phyloP scores from a whole-genome alignment of 257 asterid species.

The Echium plantagineum region DNA sequence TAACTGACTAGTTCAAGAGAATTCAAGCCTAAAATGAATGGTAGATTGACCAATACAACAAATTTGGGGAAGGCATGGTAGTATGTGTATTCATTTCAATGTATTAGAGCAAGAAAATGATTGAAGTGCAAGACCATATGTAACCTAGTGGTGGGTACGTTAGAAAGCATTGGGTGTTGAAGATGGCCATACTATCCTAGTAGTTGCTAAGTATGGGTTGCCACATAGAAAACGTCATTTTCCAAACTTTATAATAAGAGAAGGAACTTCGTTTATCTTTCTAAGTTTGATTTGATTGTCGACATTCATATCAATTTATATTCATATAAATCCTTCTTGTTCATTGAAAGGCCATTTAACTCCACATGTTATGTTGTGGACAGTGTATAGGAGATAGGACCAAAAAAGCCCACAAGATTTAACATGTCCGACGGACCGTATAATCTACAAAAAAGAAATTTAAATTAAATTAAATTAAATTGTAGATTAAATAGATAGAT shows the following conservation, averaged over 20 bases:
- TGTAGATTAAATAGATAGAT: too few relatives aligned
- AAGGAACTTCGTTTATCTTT: background rate
- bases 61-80: too few relatives aligned
- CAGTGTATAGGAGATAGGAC: background rate
- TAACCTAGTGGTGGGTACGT: background rate
- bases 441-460: too few relatives aligned
- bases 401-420: background rate
- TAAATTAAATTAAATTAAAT: too few relatives aligned
- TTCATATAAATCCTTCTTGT: conserved; percentile 11
- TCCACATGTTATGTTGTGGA: conserved; percentile 19
- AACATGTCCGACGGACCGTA: background rate
- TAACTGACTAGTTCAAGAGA: too few relatives aligned
- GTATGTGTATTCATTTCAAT: too few relatives aligned
- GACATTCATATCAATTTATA: conserved; percentile 11
- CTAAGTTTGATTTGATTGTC: conserved; percentile 13
- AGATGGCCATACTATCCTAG: background rate
- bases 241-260: background rate
- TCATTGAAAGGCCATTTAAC: conserved; percentile 4
- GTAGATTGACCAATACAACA: too few relatives aligned
- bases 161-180: background rate
- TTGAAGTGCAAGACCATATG: too few relatives aligned
- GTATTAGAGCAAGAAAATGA: too few relatives aligned
- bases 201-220: conserved; percentile 1
- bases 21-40: too few relatives aligned
- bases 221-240: background rate